Base-by-base conservation (phyloP, 371 early-diverging fungal species). In the Syncephalastrum racemosum region DNA sequence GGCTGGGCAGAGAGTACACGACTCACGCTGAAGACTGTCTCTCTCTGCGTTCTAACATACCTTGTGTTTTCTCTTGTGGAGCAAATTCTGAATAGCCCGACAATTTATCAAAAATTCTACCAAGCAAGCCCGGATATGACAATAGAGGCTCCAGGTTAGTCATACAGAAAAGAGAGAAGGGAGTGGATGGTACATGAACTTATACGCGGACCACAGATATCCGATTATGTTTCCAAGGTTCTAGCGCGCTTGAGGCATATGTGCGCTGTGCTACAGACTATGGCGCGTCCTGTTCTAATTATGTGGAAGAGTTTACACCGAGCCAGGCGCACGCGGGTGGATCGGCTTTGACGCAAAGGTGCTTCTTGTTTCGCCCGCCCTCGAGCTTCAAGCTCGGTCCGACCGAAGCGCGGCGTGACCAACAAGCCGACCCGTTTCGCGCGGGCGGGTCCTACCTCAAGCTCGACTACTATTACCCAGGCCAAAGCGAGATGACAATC, bases 191-290 rank as follows among this genome's bases (percentile, higher is more conserved):
- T 27, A 54, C 14, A n/a, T 44, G 16, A 0, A 16, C 13, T 19
- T 4, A 44, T 13, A 3, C 6, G 6, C 10, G 36, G 36, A n/a
- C 36, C 12, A 10, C 43, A 66, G 67, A 73, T 54, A 64, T 73
- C 18, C 61, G 73, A 6, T 64, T 73, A 16, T 73, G 73, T 23
- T 66, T 73, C 51, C 67, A 66, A 31, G 70, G 69, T 16, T 68
- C 63, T 59, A 10, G 16, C 3, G 43, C 46, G 16, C 54, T 22
- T 4, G 19, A 47, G 6, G 54, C 43, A 7, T 64, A 48, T 49
- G 16, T 69, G 0, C 66, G 66, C 42, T 69, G 72, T 16, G 50
- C 66, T 0, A 68, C 72, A 0, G 63, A 71, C 42, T 68, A 53
- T 63, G 72, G 68, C 18, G 61, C 55, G 7, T 51, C 68, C 14